Evolutionary conservation across 208 protist genomes (phyloP), one percentile per base, ranked within the genome.

Genomic region (Trypanosoma conorhini): DNA sequence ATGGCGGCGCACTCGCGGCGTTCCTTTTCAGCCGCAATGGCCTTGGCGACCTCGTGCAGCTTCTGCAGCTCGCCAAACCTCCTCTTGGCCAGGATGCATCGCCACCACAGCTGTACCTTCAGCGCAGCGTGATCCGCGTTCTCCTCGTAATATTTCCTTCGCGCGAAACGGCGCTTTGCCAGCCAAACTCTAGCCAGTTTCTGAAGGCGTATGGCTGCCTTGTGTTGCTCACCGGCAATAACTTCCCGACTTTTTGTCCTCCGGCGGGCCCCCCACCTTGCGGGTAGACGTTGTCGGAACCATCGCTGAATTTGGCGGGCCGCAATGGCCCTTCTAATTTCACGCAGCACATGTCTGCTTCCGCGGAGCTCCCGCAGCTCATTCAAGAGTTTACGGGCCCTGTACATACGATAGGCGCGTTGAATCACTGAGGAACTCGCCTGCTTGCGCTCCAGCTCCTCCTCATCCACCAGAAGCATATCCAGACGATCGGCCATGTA

Each of bases 381-480:
- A 5, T 48, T 51, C 19, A 77, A 65, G 28, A 56, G 70, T 21
- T 67, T 70, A 30, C 80, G 88, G 5, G 85, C 76, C 48, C 76
- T 72, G 72, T 88, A 80, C 9, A 79, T 77, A 66, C 88, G 88
- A 68, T 81, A 89, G 58, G 79, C 48, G n/a, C 79, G 75, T 70
- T 94, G 88, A 72, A 94, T 91, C 19, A 78, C 44, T 12, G 60
- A 76, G 3, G 85, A 85, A 63, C 88, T 80, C 22, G 13, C 64
- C n/a, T 87, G 83, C 74, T 91, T 93, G 65, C 82, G 81, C 63
- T 88, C 80, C 35, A 93, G 61, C 77, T 93, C 88, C 54, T 89
- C 81, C 72, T 93, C 88, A 66, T 93, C 88, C 59, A 91, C 80
- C 24, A 93, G 52, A 15, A 93, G 76, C 70, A 93, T 83, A 12